Base-by-base conservation (phyloP, 371 early-diverging fungal genomes). In the Basidiobolus meristosporus region DNA sequence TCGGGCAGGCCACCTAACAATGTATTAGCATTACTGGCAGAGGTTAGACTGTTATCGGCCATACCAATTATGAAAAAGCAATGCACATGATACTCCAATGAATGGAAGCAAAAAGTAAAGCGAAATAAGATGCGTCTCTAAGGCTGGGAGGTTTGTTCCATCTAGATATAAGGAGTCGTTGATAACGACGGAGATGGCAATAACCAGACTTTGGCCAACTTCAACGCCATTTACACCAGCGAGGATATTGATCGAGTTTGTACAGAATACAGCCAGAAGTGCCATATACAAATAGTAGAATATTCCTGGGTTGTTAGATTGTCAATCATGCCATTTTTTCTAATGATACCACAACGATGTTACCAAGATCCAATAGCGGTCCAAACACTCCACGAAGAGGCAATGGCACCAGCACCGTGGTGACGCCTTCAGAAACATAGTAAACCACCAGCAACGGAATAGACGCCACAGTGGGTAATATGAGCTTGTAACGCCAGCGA, bases 151-250 rank as follows among this genome's bases (percentile, higher is more conserved):
- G 43, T 47, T 54, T 31, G 47, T 51, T 17, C 61, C 64, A 31
- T 56, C 54, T 36, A 64, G 54, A 33, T 62, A 61, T 15, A 84
- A 42, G 2, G 73, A 19, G 51, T 89, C 82, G 55, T 96, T 87
- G 41, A 70, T 37, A 3, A 74, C 70, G 20, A 98, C 67, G 1
- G 92, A 87, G 18, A 74, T 16, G 0, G 84, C 85, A 33, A 98
- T 90, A 2, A 98, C 71, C 0, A 97, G 53, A 0, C 85, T 65
- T 57, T 97, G 97, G 0, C 81, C 87, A 11, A 80, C 88, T 59
- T 98, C 98, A 31, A 98, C 78, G 6, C 98, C 98, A 58, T 98
- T 98, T 49, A 92, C 81, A 10, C 98, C 98, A 9, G 98, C 98
- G 29, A 97, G 62, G 39, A 98, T 97, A 55, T 98, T 98, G 65